phyloP scores from a whole-genome alignment of 768 basidiomycete species.

The Neoboletus brunneissimus region DNA sequence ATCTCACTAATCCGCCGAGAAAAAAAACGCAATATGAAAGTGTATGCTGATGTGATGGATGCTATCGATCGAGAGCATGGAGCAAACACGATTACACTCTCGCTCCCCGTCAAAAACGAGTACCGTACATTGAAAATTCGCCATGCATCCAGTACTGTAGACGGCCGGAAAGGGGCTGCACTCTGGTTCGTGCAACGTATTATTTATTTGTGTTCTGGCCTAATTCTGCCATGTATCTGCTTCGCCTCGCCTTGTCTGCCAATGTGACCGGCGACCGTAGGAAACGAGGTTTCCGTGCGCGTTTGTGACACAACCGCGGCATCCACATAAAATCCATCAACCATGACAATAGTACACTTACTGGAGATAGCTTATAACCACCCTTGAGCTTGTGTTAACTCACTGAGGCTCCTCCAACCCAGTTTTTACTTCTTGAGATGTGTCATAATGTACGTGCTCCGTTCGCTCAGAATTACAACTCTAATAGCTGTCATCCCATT shows the following conservation, averaged over 20 bases:
- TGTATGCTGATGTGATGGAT: conserved; percentile 1
- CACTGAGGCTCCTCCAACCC: conserved; percentile 15
- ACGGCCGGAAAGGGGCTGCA: conserved; percentile 9
- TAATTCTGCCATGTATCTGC: conserved; percentile 26
- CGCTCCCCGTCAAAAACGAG: conserved; percentile 5
- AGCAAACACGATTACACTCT: background rate
- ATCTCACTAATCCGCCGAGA: conserved; percentile 20
- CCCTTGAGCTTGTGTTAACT: conserved; percentile 15
- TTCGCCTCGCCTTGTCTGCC: conserved; percentile 36
- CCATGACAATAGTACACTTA: conserved; percentile 13
- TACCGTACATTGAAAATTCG: conserved; percentile 12
- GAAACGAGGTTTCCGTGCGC: conserved; percentile 41
- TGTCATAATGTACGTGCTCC: conserved; percentile 64
- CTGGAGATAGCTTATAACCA: conserved; percentile 16
- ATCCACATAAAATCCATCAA: conserved; percentile 30
- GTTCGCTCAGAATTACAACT: background rate
- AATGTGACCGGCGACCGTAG: conserved; percentile 33
- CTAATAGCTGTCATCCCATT: background rate
- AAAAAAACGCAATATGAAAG: conserved; percentile 3
- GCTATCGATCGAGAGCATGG: background rate
- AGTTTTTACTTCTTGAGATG: conserved; percentile 40
- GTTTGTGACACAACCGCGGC: conserved; percentile 31
- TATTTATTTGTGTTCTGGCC: conserved; percentile 20
- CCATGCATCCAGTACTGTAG: conserved; percentile 9
- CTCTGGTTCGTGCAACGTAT: conserved; percentile 20